Base-by-base conservation (phyloP, 768 basidiomycete genomes). In the Boletus vermiculosoides region DNA sequence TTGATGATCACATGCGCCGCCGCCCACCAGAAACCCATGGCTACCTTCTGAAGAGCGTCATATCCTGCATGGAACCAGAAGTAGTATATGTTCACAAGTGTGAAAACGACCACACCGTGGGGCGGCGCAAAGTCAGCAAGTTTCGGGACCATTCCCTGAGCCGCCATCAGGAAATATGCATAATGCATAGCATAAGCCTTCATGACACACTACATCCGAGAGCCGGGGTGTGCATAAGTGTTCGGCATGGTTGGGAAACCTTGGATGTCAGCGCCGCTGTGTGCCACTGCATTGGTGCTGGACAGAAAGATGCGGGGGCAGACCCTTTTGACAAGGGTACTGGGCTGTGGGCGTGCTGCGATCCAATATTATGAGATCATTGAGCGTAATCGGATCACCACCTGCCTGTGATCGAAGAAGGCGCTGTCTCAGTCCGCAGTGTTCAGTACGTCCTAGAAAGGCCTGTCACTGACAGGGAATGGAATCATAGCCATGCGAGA, bases 271-370 rank as follows among this genome's bases (percentile, higher is more conserved):
- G 36, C 28, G 13, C 39, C 42, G 23, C 47, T 30, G 44, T 37
- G 57, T 33, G 30, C 47, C 57, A 54, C 36, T 52, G 54, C 47
- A 62, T 40, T 37, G 50, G 49, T 15, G 2, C 44, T 55, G 46
- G 50, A 53, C 18, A 54, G 44, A 30, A 53, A 47, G 40, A 58
- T 41, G n/a, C 40, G 50, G 52, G 50, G 15, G 48, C 16, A 48
- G 50, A 52, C 53, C 48, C 37, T 47, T n/a, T 58, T 58, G 47
- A 30, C 28, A 47, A 61, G 63, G 65, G 58, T 49, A 23, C 20
- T 61, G 67, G 67, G 68, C 41, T 61, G 51, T 60, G 66, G 67
- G 66, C 40, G 45, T 55, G 60, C 42, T 62, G 65, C 41, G 58
- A 64, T 56, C 49, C 59, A 46, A 34, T 54, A 60, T 58, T 52